Percentiles rank a stretch among this genome's conserved stretches.
Conservation (phyloP, 176 grass and related monocot genomes). For the Triticum monococcum region DNA sequence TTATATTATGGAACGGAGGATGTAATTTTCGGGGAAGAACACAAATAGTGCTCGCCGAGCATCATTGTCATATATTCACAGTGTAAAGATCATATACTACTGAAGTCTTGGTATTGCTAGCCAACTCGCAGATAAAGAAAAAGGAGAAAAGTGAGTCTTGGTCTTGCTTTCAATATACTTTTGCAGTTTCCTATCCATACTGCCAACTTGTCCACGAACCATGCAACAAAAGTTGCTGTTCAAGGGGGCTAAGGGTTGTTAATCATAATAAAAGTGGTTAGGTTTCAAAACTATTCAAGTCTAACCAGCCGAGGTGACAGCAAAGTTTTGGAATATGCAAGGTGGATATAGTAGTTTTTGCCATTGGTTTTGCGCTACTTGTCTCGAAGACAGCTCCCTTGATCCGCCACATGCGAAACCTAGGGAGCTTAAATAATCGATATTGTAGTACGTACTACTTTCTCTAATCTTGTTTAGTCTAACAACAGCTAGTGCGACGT, state of each 20-base stretch:
- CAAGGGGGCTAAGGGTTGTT: background rate
- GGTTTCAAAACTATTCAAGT: background rate
- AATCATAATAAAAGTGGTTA: background rate
- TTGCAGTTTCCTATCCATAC: background rate
- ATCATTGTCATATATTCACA: no score
- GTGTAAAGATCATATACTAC: background rate
- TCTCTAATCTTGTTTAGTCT: background rate
- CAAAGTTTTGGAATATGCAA: background rate
- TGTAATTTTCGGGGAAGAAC: background rate
- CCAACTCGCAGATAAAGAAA: background rate
- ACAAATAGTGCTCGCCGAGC: background rate
- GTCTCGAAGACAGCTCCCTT: constrained; percentile 4
- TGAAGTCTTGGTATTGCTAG: background rate
- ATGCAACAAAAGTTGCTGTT: background rate
- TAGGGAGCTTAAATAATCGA: constrained; percentile 31
- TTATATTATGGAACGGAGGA: no score
- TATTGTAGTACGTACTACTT: background rate
- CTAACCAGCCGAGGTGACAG: background rate
- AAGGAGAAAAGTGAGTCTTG: background rate
- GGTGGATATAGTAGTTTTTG: background rate
- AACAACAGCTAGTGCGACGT: background rate
- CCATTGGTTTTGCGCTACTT: background rate
- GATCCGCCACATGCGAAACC: constrained; percentile 15
- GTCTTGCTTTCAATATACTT: background rate
- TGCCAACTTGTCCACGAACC: background rate